Evolutionary conservation across 2,329 filamentous ascomycete genomes (phyloP).

Genomic region (Leptographium flavum): DNA sequence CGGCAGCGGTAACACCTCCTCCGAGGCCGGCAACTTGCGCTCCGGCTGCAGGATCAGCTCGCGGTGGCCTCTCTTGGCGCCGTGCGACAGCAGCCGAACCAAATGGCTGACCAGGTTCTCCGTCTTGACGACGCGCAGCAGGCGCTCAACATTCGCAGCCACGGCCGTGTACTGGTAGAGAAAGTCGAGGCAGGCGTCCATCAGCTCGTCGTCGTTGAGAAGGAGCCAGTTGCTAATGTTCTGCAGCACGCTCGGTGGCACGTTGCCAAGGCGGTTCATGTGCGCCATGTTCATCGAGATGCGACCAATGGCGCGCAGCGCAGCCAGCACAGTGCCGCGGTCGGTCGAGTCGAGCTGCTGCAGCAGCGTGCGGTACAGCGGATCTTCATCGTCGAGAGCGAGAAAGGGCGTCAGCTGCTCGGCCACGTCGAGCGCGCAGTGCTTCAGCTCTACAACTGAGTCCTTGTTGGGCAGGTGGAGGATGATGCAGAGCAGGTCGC

Average conservation of each 20-base stretch:
- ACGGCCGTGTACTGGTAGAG: conserved; percentile 90
- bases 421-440: conserved; percentile 80
- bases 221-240: conserved; percentile 60
- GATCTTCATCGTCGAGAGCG: conserved; percentile 54
- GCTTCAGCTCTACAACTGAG: conserved; percentile 68
- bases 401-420: conserved; percentile 81
- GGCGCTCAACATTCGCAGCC: conserved; percentile 63
- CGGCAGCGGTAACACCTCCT: conserved; percentile 54
- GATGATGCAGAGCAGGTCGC: conserved; percentile 71
- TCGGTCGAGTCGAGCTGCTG: conserved; percentile 53
- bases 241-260: conserved; percentile 51
- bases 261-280: conserved; percentile 59
- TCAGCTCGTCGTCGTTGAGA: conserved; percentile 78
- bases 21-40: conserved; percentile 39
- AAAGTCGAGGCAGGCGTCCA: conserved; percentile 82
- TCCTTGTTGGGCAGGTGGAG: conserved; percentile 63
- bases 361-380: conserved; percentile 65
- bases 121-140: conserved; percentile 47
- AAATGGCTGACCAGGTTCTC: conserved; percentile 64
- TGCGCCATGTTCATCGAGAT: conserved; percentile 79
- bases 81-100: conserved; percentile 63
- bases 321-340: conserved; percentile 66
- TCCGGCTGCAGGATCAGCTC: conserved; percentile 45
- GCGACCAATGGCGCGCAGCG: conserved; percentile 67
- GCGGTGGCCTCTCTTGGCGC: conserved; percentile 47